Conservation (phyloP, 805 yeast genomes). For the Saccharomycopsis amapae region DNA sequence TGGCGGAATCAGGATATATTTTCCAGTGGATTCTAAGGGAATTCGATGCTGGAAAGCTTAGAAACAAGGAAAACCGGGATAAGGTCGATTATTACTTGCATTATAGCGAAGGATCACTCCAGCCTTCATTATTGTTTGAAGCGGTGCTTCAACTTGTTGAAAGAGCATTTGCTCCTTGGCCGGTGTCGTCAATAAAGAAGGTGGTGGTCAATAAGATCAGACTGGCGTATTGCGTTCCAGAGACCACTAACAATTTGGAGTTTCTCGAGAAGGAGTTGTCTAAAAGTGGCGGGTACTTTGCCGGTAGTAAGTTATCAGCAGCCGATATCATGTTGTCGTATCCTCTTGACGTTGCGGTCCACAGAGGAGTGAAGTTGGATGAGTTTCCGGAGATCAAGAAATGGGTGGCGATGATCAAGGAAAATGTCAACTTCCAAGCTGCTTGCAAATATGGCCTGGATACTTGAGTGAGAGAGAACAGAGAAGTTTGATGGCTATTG, state of each 20-base stretch:
- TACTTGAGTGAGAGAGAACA: too few species aligned
- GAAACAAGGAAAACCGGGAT: constrained; percentile 37
- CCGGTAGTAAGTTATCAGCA: constrained; percentile 42
- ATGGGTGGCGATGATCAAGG: too few species aligned
- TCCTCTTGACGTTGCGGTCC: too few species aligned
- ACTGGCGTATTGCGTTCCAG: constrained; percentile 42
- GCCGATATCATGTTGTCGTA: constrained; percentile 51
- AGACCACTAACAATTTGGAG: constrained; percentile 34
- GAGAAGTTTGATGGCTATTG: too few species aligned
- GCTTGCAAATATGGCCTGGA: too few species aligned
- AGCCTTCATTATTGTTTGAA: constrained; percentile 38
- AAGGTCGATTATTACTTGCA: constrained; percentile 45
- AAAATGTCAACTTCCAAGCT: too few species aligned
- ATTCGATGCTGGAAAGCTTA: constrained; percentile 40
- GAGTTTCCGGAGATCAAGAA: too few species aligned
- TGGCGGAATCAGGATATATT: constrained; percentile 59
- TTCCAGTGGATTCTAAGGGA: constrained; percentile 43
- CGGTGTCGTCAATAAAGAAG: constrained; percentile 38
- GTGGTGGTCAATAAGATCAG: constrained; percentile 40
- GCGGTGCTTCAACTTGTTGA: constrained; percentile 33
- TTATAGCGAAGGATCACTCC: constrained; percentile 55
- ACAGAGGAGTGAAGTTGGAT: too few species aligned
- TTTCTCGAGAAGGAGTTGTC: constrained; percentile 36
- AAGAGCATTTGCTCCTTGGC: constrained; percentile 38
- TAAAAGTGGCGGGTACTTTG: constrained; percentile 36